Evolutionary conservation across 2,329 filamentous ascomycete genomes (phyloP).

Genomic region (Zymoseptoria ardabiliae): DNA sequence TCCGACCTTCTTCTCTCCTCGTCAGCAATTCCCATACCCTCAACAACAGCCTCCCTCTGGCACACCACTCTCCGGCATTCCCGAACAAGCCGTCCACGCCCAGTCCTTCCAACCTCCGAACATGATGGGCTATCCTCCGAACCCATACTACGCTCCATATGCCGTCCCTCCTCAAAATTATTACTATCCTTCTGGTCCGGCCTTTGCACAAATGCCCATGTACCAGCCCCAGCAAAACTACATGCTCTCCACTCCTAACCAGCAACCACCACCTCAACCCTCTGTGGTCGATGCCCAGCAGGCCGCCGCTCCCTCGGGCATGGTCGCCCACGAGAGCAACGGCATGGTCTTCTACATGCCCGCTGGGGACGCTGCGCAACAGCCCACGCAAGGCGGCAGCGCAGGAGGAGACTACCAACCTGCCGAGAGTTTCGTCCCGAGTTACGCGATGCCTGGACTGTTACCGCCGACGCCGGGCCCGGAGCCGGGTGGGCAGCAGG

Average conservation of each 20-base stretch:
- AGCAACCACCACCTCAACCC: conserved; percentile 18
- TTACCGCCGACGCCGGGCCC: conserved; percentile 23
- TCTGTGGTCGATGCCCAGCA: conserved; percentile 5
- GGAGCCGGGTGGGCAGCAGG: conserved; percentile 2
- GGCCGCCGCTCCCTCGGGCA: conserved; percentile 41
- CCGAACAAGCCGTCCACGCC: conserved; percentile 84
- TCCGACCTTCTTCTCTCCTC: conserved; percentile 44
- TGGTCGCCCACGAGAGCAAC: conserved; percentile 79
- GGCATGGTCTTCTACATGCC: conserved; percentile 87
- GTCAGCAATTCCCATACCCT: conserved; percentile 48
- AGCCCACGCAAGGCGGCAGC: conserved; percentile 15
- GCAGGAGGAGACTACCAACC: conserved; percentile 20
- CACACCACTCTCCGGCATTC: conserved; percentile 84
- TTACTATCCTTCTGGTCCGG: conserved; percentile 55
- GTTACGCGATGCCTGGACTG: conserved; percentile 28
- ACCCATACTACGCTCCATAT: conserved; percentile 48
- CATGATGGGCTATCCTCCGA: conserved; percentile 55
- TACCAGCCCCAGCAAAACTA: conserved; percentile 27
- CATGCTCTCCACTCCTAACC: conserved; percentile 29
- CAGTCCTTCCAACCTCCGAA: conserved; percentile 69
- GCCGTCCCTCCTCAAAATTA: conserved; percentile 50
- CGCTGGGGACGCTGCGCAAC: conserved; percentile 24
- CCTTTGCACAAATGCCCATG: conserved; percentile 24
- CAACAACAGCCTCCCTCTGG: conserved; percentile 65
- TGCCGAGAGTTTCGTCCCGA: conserved; percentile 29